phyloP scores from a whole-genome alignment of 768 basidiomycete species.

The Termitomyces sp. region DNA sequence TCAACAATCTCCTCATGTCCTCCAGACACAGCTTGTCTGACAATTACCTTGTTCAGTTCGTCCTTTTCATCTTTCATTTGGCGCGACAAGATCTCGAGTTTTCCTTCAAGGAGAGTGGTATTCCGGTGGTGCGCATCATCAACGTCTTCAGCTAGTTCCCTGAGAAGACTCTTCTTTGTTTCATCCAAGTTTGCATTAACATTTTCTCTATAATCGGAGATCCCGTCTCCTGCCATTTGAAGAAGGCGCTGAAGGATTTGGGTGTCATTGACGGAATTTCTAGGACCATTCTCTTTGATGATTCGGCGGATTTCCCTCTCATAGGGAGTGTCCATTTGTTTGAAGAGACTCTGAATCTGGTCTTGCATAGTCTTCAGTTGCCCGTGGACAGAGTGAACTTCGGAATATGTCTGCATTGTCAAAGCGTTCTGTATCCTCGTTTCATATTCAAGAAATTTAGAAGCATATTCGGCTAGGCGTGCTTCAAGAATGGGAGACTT shows the following conservation, averaged over 20 bases:
- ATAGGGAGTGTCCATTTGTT: background rate
- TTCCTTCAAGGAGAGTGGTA: background rate
- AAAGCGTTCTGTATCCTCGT: too few species aligned
- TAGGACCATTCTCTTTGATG: background rate
- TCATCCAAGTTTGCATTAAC: background rate
- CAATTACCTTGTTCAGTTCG: background rate
- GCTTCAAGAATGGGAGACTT: too few species aligned
- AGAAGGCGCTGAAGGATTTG: background rate
- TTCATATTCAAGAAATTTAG: too few species aligned
- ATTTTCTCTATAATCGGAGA: background rate
- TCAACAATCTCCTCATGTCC: background rate
- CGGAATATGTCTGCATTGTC: too few species aligned
- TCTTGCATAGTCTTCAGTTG: background rate
- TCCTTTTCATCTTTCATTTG: background rate
- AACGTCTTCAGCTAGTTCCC: background rate
- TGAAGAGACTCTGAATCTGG: background rate
- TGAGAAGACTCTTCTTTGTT: background rate
- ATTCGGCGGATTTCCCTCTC: slow-evolving; percentile 1
- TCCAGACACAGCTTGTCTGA: background rate
- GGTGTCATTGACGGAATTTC: background rate
- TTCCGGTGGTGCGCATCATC: background rate
- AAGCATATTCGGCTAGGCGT: too few species aligned
- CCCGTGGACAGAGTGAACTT: too few species aligned
- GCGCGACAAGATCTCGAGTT: background rate
- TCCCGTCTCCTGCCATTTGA: background rate